A percentile compares a stretch with the other conserved stretches of the same genome.
Evolutionary conservation across 345 rosid genomes (phyloP).

Genomic region (Citrus sinensis): DVS_A1.0 CM039168.1:26230501-26231000

Average conservation of each 20-base stretch:
- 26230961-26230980: too few species aligned
- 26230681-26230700: not conserved
- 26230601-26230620: not conserved
- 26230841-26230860: not conserved
- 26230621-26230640: not conserved
- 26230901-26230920: too few species aligned
- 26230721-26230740: too few species aligned
- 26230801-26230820: not conserved
- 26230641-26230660: not conserved
- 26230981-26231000: too few species aligned
- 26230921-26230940: too few species aligned
- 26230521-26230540: too few species aligned
- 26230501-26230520: too few species aligned
- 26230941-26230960: accelerated
- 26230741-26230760: not conserved
- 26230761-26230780: not conserved
- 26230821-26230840: not conserved
- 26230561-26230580: not conserved
- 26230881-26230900: too few species aligned
- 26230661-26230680: not conserved
- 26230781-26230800: not conserved
- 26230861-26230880: not conserved
- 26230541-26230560: too few species aligned
- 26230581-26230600: not conserved
- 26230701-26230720: not conserved